Conservation (phyloP, 192 early-diverging fungal genomes). For the Paraglomus brasilianum region DNA sequence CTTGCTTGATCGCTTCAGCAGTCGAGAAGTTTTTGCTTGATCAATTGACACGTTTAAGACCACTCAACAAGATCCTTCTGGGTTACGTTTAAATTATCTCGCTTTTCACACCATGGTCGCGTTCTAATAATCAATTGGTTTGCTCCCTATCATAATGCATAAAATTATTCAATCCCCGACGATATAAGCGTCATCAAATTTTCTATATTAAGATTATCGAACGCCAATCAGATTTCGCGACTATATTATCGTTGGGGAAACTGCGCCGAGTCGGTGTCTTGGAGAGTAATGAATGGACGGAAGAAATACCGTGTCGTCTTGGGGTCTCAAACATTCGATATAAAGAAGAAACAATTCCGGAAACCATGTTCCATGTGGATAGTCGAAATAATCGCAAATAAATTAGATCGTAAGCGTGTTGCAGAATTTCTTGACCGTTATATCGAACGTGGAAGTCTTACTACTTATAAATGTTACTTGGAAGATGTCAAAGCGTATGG, state of each 20-base stretch:
- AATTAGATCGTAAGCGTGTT: constrained; percentile 6
- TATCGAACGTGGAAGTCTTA: not conserved
- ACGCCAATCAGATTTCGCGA: too few relatives aligned
- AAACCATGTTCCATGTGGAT: constrained; percentile 6
- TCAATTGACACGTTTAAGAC: too few relatives aligned
- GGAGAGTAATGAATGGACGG: constrained; percentile 1
- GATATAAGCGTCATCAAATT: too few relatives aligned
- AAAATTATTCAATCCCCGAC: too few relatives aligned
- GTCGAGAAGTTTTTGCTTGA: too few relatives aligned
- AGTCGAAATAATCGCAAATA: constrained; percentile 19
- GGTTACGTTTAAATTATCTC: too few relatives aligned
- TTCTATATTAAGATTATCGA: too few relatives aligned
- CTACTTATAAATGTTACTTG: constrained; percentile 12
- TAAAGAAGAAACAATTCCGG: not conserved
- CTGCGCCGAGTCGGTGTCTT: constrained; percentile 9
- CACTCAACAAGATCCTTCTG: too few relatives aligned
- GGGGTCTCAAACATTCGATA: constrained; percentile 4
- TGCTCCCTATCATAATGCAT: too few relatives aligned
- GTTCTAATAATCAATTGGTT: too few relatives aligned
- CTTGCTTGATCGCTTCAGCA: too few relatives aligned
- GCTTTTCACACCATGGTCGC: too few relatives aligned
- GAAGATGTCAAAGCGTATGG: constrained; percentile 1
- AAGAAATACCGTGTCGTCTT: constrained; percentile 18
- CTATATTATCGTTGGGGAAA: not conserved
- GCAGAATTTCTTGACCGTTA: constrained; percentile 7